phyloP scores from a whole-genome alignment of 2,329 filamentous ascomycete species.

The Aspergillus transmontanensis region DNA sequence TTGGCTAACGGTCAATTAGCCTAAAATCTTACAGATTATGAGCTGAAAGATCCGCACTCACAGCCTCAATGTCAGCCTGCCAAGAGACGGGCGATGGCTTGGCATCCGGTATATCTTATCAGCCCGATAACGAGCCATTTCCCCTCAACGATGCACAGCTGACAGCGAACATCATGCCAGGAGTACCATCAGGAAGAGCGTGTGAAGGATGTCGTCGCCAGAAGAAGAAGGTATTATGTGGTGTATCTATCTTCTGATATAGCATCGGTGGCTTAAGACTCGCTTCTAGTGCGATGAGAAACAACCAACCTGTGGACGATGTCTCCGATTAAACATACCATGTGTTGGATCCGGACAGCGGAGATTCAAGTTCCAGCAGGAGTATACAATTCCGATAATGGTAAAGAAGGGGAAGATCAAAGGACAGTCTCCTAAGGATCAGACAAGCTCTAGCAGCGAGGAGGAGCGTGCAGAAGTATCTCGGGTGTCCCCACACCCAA shows the following conservation, averaged over 20 bases:
- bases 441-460: neutral
- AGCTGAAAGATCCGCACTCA: neutral
- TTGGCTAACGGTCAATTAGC: neutral
- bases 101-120: neutral
- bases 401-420: neutral
- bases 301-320: conserved; percentile 50
- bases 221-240: conserved; percentile 55
- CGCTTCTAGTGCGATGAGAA: conserved; percentile 50
- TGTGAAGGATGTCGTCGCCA: conserved; percentile 56
- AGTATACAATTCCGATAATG: conserved; percentile 12
- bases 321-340: conserved; percentile 46
- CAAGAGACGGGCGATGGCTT: conserved; percentile 3
- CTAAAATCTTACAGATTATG: neutral
- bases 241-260: too few relatives aligned
- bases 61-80: conserved; percentile 11
- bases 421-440: neutral
- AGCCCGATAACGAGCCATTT: neutral
- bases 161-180: conserved; percentile 45
- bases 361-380: conserved; percentile 54
- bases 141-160: neutral
- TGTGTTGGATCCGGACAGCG: conserved; percentile 52
- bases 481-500: conserved; percentile 21
- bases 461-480: neutral
- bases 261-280: neutral
- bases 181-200: conserved; percentile 54